phyloP scores from a whole-genome alignment of 176 grass and related monocot genomes.

The Otatea glauca region DNA sequence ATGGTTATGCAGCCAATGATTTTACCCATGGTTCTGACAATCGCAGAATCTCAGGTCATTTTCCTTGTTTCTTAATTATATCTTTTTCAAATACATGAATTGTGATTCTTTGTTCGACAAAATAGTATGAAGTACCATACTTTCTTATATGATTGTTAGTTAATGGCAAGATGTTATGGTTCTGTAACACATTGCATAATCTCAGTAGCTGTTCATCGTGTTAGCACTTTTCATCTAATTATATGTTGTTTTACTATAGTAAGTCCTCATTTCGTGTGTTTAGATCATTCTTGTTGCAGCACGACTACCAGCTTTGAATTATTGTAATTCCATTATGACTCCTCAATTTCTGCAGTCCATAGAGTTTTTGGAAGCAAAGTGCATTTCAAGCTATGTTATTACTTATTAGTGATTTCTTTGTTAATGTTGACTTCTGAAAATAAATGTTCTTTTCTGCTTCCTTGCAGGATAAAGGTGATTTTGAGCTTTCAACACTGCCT shows the following conservation, averaged over 20 bases:
- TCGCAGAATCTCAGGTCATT: conserved; percentile 87
- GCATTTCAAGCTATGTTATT: conserved; percentile 32
- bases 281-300: conserved; percentile 10
- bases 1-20: conserved; percentile 99
- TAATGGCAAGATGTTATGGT: neutral
- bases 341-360: neutral
- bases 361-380: conserved; percentile 20
- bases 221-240: conserved; percentile 18
- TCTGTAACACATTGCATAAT: conserved; percentile 7
- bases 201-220: conserved; percentile 1
- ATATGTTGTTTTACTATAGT: conserved; percentile 15
- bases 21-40: conserved; percentile 97
- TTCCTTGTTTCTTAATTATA: conserved; percentile 28
- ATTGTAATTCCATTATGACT: conserved; percentile 2
- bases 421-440: conserved; percentile 26
- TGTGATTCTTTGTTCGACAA: neutral
- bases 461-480: conserved; percentile 89
- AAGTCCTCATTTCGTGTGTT: neutral
- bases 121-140: conserved; percentile 6
- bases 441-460: neutral
- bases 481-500: conserved; percentile 94
- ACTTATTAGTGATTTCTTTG: neutral
- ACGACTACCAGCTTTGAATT: neutral
- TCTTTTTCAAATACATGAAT: conserved; percentile 22
- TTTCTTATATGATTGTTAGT: neutral